These are phyloP conservation scores for Arthrobotrys sphaeroides DNA, from an alignment of 2,329 filamentous ascomycete genomes.

Conservation along the genomic window DNA sequence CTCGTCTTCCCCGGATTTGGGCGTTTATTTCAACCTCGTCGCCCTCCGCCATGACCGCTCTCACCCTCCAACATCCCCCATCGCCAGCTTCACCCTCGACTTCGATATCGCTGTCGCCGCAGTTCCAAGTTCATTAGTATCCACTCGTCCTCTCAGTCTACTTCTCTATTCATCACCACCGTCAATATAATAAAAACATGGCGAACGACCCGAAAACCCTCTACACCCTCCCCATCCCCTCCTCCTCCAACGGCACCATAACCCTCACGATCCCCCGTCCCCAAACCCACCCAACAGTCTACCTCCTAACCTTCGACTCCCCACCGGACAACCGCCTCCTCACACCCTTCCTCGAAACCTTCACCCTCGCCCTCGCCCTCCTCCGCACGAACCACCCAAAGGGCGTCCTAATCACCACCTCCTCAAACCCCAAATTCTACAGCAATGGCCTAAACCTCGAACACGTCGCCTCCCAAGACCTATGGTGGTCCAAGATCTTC, in stretches of 20 bases:
- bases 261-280: constrained; percentile 70
- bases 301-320: constrained; percentile 76
- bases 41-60: neutral
- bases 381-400: constrained; percentile 73
- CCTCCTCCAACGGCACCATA: constrained; percentile 68
- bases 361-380: constrained; percentile 77
- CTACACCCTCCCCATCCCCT: constrained; percentile 56
- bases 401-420: constrained; percentile 82
- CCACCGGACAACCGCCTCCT: constrained; percentile 81
- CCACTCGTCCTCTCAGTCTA: too few relatives aligned
- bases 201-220: constrained; percentile 62
- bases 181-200: constrained; percentile 62
- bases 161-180: neutral
- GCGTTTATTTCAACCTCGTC: constrained; percentile 50
- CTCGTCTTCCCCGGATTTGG: constrained; percentile 22
- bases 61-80: too few relatives aligned
- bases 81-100: neutral
- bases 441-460: constrained; percentile 82
- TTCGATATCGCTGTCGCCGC: neutral
- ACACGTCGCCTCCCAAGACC: constrained; percentile 69
- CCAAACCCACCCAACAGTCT: constrained; percentile 64
- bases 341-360: constrained; percentile 72
- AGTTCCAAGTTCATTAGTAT: neutral
- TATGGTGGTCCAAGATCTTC: constrained; percentile 72
- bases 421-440: constrained; percentile 79